Evolutionary conservation across 75 land plant genomes (phyloP), one percentile per base, ranked within the genome.

Genomic region (Larix kaempferi): DNA sequence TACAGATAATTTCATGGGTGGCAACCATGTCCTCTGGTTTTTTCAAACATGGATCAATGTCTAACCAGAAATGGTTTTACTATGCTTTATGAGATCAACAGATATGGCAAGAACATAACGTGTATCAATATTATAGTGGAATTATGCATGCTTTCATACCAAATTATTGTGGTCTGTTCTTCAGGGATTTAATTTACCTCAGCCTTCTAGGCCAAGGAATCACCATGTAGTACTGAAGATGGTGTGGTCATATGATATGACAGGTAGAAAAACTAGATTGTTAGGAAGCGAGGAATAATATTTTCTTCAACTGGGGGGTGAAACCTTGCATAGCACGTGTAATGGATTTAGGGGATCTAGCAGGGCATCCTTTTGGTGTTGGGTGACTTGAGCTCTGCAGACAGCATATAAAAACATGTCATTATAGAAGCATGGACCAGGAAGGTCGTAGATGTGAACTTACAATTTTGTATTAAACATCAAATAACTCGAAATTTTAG

Each of bases 81-180:
- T 15, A 37, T 8, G 19, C 6, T 35, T 33, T 35, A 17, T 21
- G 49, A 39, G n/a, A 21, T 19, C 52, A n/a, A 69, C 4, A 16
- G 33, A n/a, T 69, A 21, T 41, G 44, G 49, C 21, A 69, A 52
- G 10, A 49, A 29, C 21, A 64, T 29, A 64, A 64, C 19, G 39
- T 65, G 71, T 67, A 67, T 37, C 71, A 37, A 39, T 39, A 39
- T 67, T 41, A 21, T 67, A 7, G 44, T 67, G 72, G 54, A 49
- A 49, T 49, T 49, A 49, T 10, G 54, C 54, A 49, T 49, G 12
- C 54, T 49, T 49, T 49, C 10, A 49, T 49, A 49, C 54, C 54
- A 49, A 49, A 10, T 1, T 2, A 49, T 49, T 49, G 41, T 39
- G 41, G 41, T 39, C 41, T 39, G 5, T 39, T 39, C 5, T 39